Percentiles rank a stretch among this genome's conserved stretches.
Evolutionary conservation across 352 stramenopile genomes (phyloP).

Genomic region (Pythium monospermum): DNA sequence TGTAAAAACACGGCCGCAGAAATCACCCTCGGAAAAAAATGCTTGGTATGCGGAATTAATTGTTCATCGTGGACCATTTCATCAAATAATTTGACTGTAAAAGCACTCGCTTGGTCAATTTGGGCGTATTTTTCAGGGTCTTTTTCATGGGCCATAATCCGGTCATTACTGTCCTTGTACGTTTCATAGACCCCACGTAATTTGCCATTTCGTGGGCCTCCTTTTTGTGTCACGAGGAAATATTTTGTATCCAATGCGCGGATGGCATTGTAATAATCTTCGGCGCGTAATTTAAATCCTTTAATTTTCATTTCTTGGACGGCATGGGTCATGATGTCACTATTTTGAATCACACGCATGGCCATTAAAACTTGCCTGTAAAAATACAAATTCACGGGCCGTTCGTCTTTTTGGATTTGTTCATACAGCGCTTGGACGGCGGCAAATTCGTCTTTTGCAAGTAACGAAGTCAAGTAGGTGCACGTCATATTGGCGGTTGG

Average conservation of each 20-base stretch:
- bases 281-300: conserved; percentile 47
- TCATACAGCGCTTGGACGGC: conserved; percentile 49
- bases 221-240: conserved; percentile 20
- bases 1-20: conserved; percentile 45
- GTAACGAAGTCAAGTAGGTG: conserved; percentile 44
- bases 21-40: conserved; percentile 43
- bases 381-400: conserved; percentile 54
- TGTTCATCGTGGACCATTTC: conserved; percentile 38
- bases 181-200: conserved; percentile 29
- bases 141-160: conserved; percentile 35
- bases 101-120: conserved; percentile 1
- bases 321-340: conserved; percentile 28
- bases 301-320: conserved; percentile 68
- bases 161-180: conserved; percentile 39
- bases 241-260: conserved; percentile 44
- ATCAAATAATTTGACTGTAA: conserved; percentile 47
- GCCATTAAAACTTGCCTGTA: conserved; percentile 54
- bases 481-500: conserved; percentile 64
- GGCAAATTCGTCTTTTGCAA: conserved; percentile 29
- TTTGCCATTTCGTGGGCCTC: neutral
- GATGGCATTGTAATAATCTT: conserved; percentile 51
- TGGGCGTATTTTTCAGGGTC: conserved; percentile 30
- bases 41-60: conserved; percentile 1
- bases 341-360: conserved; percentile 25
- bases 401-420: conserved; percentile 29